A percentile compares a stretch with the other conserved stretches of the same genome.
These are phyloP conservation scores for Lotmaria passim DNA, from an alignment of 208 protist species.

Conservation along the genomic window DNA sequence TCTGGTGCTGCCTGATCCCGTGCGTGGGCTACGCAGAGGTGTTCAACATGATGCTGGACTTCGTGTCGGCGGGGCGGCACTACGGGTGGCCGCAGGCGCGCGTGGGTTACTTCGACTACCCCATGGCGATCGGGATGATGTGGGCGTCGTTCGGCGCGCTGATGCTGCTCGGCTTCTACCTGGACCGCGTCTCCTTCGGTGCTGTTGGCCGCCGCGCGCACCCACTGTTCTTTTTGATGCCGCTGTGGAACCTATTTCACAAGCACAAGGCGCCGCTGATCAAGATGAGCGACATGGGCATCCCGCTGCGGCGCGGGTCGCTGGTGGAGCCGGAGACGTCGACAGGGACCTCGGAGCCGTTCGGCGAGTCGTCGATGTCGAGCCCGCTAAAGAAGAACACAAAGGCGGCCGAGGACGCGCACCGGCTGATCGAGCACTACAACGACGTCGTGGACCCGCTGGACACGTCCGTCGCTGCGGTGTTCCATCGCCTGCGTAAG, in stretches of 20 bases:
- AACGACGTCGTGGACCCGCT: constrained; percentile 45
- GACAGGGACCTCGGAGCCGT: background rate
- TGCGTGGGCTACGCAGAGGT: constrained; percentile 62
- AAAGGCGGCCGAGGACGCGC: background rate
- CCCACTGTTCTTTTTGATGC: constrained; percentile 78
- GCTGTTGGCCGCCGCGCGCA: constrained; percentile 58
- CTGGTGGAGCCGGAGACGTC: constrained; percentile 18
- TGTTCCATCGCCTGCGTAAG: constrained; percentile 64
- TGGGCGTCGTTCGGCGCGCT: constrained; percentile 71
- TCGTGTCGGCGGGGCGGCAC: constrained; percentile 44
- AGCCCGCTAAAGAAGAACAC: constrained; percentile 27
- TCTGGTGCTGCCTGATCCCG: constrained; percentile 55
- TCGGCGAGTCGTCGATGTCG: constrained; percentile 6
- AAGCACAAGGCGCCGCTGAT: constrained; percentile 33
- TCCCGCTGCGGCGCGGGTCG: constrained; percentile 27
- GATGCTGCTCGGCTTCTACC: constrained; percentile 79
- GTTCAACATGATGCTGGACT: constrained; percentile 60
- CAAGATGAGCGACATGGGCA: constrained; percentile 41
- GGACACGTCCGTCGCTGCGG: constrained; percentile 36
- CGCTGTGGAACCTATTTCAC: constrained; percentile 48
- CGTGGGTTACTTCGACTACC: constrained; percentile 52
- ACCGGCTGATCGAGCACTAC: constrained; percentile 47
- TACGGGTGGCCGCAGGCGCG: constrained; percentile 49
- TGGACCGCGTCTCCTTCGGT: constrained; percentile 82
- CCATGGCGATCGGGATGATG: constrained; percentile 74